Evolutionary conservation across 257 asterid genomes (phyloP).

Genomic region (Nicotiana noctiflora): DNA sequence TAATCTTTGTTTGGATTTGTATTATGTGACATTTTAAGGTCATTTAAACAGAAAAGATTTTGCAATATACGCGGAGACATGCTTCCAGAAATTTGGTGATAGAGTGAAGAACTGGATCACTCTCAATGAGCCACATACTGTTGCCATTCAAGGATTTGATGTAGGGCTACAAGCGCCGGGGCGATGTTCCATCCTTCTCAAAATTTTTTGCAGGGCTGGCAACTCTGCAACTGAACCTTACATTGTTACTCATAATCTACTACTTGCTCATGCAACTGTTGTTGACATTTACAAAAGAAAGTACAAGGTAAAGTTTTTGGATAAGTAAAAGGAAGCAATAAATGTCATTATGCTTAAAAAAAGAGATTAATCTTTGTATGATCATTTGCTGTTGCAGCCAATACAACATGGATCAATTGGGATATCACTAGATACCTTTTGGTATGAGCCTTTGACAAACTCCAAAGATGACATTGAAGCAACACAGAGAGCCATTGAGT

Average conservation of each 20-base stretch:
- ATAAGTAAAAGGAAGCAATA: not conserved
- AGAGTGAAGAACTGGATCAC: conserved; percentile 94
- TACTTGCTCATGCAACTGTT: conserved; percentile 13
- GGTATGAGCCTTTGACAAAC: conserved; percentile 64
- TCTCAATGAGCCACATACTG: conserved; percentile 79
- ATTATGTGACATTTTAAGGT: not conserved
- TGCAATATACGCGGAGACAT: conserved; percentile 63
- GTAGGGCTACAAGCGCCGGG: conserved; percentile 48
- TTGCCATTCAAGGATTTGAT: conserved; percentile 69
- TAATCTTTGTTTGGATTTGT: not conserved
- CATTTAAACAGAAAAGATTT: conserved; percentile 52
- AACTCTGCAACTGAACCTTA: conserved; percentile 15
- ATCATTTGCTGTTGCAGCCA: conserved; percentile 23
- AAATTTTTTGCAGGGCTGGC: not conserved
- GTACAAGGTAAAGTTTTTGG: conserved; percentile 33
- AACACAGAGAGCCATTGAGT: conserved; percentile 62
- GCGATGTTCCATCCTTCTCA: conserved; percentile 27
- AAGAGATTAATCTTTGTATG: not conserved
- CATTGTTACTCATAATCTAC: conserved; percentile 8
- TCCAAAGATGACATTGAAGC: conserved; percentile 57
- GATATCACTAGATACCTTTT: conserved; percentile 58
- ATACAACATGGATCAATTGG: conserved; percentile 66
- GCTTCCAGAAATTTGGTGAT: conserved; percentile 76
- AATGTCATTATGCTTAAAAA: not conserved
- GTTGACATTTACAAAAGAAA: conserved; percentile 9